A percentile compares a stretch with the other conserved stretches of the same genome.
These are phyloP conservation scores for Tylopilus sp. DNA, from an alignment of 768 basidiomycete genomes.

Conservation along the genomic window DNA sequence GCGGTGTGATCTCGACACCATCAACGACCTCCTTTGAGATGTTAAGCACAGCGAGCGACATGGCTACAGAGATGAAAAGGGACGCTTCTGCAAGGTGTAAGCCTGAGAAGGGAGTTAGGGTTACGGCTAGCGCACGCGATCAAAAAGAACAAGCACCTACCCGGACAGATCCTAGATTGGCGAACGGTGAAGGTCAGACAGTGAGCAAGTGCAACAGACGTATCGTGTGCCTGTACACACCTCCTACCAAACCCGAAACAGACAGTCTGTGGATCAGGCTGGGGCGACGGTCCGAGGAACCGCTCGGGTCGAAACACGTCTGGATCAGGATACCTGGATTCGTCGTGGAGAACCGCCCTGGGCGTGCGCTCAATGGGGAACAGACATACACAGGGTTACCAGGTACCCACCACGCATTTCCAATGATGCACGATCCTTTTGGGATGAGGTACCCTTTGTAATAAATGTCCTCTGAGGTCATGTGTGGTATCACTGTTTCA, in stretches of 20 bases:
- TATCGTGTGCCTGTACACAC: constrained; percentile 6
- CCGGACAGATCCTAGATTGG: constrained; percentile 18
- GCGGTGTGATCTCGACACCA: constrained; percentile 42
- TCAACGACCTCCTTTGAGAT: constrained; percentile 41
- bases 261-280: constrained; percentile 14
- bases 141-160: neutral
- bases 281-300: constrained; percentile 22
- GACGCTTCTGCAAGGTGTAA: constrained; percentile 25
- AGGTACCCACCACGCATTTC: constrained; percentile 25
- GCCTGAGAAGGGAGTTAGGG: too few relatives aligned
- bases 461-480: constrained; percentile 20
- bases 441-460: constrained; percentile 17
- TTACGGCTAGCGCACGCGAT: neutral
- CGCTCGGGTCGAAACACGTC: constrained; percentile 33
- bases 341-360: constrained; percentile 56
- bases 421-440: constrained; percentile 21
- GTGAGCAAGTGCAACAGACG: neutral
- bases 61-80: constrained; percentile 25
- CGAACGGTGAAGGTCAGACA: neutral
- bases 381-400: too few relatives aligned
- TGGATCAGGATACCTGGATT: constrained; percentile 35
- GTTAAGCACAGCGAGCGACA: too few relatives aligned
- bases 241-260: constrained; percentile 33
- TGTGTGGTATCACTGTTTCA: constrained; percentile 14
- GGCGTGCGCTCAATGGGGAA: too few relatives aligned